phyloP scores from a whole-genome alignment of 2,329 filamentous ascomycete species.

The Dactylonectria macrodidyma region DNA sequence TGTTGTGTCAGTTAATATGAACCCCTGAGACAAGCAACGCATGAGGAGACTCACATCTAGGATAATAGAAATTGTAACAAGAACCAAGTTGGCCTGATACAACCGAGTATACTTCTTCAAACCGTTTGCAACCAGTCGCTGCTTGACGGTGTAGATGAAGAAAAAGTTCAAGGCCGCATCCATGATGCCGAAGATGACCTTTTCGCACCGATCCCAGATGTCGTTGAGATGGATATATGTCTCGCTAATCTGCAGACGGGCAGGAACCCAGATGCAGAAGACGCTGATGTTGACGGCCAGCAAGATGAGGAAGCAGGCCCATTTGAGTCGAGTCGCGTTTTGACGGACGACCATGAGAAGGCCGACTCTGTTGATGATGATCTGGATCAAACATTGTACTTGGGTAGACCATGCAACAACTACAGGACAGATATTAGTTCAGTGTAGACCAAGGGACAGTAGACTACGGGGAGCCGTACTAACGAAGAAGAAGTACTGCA shows the following conservation, averaged over 20 bases:
- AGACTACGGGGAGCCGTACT: slow-evolving; percentile 38
- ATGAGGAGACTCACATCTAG: slow-evolving; percentile 39
- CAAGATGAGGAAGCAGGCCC: slow-evolving; percentile 59
- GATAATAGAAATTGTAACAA: slow-evolving; percentile 48
- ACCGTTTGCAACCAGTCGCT: slow-evolving; percentile 62
- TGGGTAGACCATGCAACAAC: slow-evolving; percentile 55
- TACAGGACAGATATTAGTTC: slow-evolving; percentile 33
- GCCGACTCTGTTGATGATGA: slow-evolving; percentile 66
- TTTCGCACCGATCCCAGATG: slow-evolving; percentile 66
- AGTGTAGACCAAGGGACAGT: accelerated
- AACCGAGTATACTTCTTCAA: slow-evolving; percentile 65
- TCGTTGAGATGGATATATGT: slow-evolving; percentile 60
- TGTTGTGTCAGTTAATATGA: slow-evolving; percentile 9
- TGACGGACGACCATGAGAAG: slow-evolving; percentile 59
- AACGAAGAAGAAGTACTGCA: slow-evolving; percentile 47
- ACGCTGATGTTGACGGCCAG: slow-evolving; percentile 64
- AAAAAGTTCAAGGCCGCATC: slow-evolving; percentile 64
- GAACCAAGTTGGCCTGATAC: slow-evolving; percentile 53
- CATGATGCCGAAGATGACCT: slow-evolving; percentile 62
- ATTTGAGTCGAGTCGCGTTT: slow-evolving; percentile 57
- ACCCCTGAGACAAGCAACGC: accelerated
- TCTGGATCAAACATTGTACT: slow-evolving; percentile 61
- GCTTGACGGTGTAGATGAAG: slow-evolving; percentile 61
- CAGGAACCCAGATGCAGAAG: slow-evolving; percentile 66
- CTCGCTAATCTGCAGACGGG: slow-evolving; percentile 58